Percentiles rank a stretch among this genome's conserved stretches.
These are phyloP conservation scores for Hyphopichia homilentoma DNA, from an alignment of 805 yeast genomes.

Conservation along the genomic window DNA sequence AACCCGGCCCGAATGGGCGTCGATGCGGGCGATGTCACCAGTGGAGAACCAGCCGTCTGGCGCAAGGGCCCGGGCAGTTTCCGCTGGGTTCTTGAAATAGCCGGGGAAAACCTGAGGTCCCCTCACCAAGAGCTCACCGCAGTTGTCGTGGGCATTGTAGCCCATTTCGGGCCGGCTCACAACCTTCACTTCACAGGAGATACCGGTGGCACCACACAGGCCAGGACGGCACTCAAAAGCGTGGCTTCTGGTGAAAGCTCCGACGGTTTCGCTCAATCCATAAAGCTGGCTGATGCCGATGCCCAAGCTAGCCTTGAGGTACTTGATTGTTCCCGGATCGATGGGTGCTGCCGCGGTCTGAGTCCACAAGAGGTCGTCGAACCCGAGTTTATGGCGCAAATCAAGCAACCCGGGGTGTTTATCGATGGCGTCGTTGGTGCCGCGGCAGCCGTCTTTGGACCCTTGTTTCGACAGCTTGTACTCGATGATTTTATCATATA, in stretches of 20 bases:
- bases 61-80: conserved; percentile 50
- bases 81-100: conserved; percentile 55
- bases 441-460: conserved; percentile 33
- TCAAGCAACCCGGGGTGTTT: conserved; percentile 21
- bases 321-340: conserved; percentile 18
- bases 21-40: conserved; percentile 58
- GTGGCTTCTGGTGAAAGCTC: conserved; percentile 15
- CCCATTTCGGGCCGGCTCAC: conserved; percentile 15
- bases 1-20: conserved; percentile 49
- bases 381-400: conserved; percentile 26
- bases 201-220: conserved; percentile 19
- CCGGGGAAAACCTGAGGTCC: conserved; percentile 60
- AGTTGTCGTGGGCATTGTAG: conserved; percentile 10
- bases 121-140: conserved; percentile 51
- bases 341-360: conserved; percentile 33
- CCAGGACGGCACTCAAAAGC: conserved; percentile 21
- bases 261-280: conserved; percentile 29
- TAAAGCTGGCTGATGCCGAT: conserved; percentile 31
- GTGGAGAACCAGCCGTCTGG: conserved; percentile 60
- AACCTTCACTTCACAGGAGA: conserved; percentile 16
- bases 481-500: conserved; percentile 15
- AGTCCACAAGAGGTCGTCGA: conserved; percentile 20
- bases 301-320: conserved; percentile 21
- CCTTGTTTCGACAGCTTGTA: conserved; percentile 23
- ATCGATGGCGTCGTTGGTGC: conserved; percentile 11